phyloP scores from a whole-genome alignment of 805 yeast species.

The Priceomyces carsonii region DNA sequence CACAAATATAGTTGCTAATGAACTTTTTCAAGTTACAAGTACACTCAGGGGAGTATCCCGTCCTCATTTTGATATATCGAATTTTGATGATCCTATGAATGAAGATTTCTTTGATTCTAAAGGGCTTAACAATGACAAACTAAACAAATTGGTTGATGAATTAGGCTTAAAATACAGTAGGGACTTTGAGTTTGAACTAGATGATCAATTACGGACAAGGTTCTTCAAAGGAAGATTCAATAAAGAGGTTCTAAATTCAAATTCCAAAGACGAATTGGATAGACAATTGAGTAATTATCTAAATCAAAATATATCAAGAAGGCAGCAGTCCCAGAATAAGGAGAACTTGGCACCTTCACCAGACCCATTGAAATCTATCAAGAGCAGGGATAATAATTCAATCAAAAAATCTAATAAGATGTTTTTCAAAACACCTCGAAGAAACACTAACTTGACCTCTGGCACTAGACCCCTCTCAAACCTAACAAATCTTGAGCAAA shows the following conservation, averaged over 20 bases:
- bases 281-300: conserved; percentile 27
- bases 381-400: conserved; percentile 11
- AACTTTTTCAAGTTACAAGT: conserved; percentile 33
- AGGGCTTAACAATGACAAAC: conserved; percentile 33
- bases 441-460: conserved; percentile 8
- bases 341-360: conserved; percentile 30
- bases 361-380: conserved; percentile 24
- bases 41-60: conserved; percentile 16
- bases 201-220: conserved; percentile 35
- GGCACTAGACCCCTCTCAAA: conserved; percentile 26
- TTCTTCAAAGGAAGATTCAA: conserved; percentile 36
- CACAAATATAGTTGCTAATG: conserved; percentile 22
- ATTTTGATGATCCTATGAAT: conserved; percentile 12
- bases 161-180: conserved; percentile 28
- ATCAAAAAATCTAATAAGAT: conserved; percentile 22
- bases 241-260: conserved; percentile 15
- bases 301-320: conserved; percentile 2
- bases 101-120: conserved; percentile 17
- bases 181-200: conserved; percentile 29
- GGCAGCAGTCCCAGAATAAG: conserved; percentile 20
- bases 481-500: conserved; percentile 16
- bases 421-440: conserved; percentile 18
- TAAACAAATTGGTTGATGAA: conserved; percentile 36
- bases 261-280: conserved; percentile 30
- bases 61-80: conserved; percentile 6